Conservation (phyloP, 805 yeast genomes). For the Candida maris region DNA sequence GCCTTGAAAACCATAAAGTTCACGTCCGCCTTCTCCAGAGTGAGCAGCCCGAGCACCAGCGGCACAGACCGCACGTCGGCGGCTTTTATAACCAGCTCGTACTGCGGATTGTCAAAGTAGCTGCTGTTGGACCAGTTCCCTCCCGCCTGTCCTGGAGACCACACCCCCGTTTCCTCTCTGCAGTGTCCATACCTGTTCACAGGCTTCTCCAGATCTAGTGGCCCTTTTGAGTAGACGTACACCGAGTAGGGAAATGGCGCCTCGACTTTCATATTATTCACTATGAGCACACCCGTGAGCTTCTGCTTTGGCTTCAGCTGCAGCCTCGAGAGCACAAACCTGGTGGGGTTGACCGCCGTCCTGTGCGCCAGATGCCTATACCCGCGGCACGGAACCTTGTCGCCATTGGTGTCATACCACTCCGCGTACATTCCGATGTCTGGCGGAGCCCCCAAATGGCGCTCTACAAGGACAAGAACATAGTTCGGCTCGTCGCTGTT, state of each 20-base stretch:
- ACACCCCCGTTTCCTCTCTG: conserved; percentile 34
- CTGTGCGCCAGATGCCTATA: conserved; percentile 7
- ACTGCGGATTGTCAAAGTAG: conserved; percentile 57
- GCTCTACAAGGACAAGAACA: conserved; percentile 49
- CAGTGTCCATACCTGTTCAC: conserved; percentile 16
- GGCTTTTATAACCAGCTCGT: conserved; percentile 30
- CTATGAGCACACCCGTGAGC: conserved; percentile 20
- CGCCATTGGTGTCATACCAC: conserved; percentile 29
- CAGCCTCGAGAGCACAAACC: conserved; percentile 29
- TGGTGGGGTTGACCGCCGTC: conserved; percentile 27
- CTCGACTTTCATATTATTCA: conserved; percentile 1
- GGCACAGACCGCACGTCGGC: conserved; percentile 12
- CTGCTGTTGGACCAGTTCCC: conserved; percentile 50
- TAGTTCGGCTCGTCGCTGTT: conserved; percentile 32
- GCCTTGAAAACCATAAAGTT: conserved; percentile 45
- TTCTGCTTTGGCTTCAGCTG: conserved; percentile 16
- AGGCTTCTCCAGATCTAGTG: conserved; percentile 9
- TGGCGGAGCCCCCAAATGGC: conserved; percentile 35
- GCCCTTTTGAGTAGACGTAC: conserved; percentile 7
- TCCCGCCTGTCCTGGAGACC: conserved; percentile 46
- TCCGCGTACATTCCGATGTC: conserved; percentile 8
- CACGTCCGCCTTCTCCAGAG: conserved; percentile 26
- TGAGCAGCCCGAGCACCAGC: conserved; percentile 24
- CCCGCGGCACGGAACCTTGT: conserved; percentile 26
- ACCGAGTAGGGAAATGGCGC: conserved; percentile 8